Conservation (phyloP, 805 yeast species). For the Monosporozyma aerobia region DNA sequence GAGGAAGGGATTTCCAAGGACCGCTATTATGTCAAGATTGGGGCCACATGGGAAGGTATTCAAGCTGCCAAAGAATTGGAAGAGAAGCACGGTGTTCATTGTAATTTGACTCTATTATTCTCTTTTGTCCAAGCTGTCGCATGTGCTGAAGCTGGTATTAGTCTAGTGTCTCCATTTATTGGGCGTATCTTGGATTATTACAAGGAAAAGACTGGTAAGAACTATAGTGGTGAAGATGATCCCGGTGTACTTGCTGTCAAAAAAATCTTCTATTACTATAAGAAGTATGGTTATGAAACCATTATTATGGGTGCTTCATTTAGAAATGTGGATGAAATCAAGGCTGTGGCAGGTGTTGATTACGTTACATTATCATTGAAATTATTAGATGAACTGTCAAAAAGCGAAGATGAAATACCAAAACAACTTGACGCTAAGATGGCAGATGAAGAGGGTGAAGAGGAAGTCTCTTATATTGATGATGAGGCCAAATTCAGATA, state of each 20-base stretch:
- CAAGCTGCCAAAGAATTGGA: conserved; percentile 97
- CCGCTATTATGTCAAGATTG: conserved; percentile 88
- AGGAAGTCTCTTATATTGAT: conserved; percentile 72
- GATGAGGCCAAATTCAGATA: conserved; percentile 88
- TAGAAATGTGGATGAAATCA: conserved; percentile 94
- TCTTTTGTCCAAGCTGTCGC: conserved; percentile 97
- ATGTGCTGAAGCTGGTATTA: conserved; percentile 94
- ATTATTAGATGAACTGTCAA: conserved; percentile 77
- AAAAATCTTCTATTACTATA: conserved; percentile 91
- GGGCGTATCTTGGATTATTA: conserved; percentile 99
- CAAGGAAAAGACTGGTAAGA: conserved; percentile 88
- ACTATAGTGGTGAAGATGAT: conserved; percentile 65
- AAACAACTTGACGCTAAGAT: conserved; percentile 61
- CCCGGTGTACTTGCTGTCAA: conserved; percentile 95
- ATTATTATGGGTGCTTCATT: conserved; percentile 99
- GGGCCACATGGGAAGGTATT: conserved; percentile 99
- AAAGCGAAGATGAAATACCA: conserved; percentile 74
- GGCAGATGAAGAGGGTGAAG: conserved; percentile 43
- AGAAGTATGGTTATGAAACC: conserved; percentile 91
- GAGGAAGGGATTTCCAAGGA: conserved; percentile 79
- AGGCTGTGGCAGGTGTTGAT: conserved; percentile 95
- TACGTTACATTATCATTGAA: conserved; percentile 91
- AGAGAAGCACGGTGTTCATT: conserved; percentile 81
- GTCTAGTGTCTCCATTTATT: conserved; percentile 96
- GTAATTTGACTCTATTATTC: conserved; percentile 91